phyloP scores from a whole-genome alignment of 1,284 basidiomycete species.

The Hymenochaete sp. region DNA sequence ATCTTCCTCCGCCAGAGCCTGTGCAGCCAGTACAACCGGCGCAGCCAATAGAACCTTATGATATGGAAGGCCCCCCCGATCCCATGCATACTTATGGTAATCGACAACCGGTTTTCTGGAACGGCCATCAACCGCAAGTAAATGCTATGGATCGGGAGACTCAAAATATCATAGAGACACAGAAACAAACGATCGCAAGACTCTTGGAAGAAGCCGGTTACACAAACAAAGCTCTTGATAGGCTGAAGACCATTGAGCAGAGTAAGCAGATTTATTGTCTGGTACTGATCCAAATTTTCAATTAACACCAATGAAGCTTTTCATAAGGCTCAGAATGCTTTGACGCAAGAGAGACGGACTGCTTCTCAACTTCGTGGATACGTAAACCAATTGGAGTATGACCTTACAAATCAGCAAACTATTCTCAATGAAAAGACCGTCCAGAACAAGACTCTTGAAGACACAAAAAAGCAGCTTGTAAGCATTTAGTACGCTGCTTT shows the following conservation, averaged over 20 bases:
- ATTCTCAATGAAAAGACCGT: slow-evolving; percentile 12
- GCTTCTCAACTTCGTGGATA: slow-evolving; percentile 12
- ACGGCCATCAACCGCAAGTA: neutral
- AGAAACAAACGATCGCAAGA: slow-evolving; percentile 16
- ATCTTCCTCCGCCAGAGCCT: neutral
- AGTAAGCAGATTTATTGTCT: slow-evolving; percentile 1
- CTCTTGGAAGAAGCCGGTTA: slow-evolving; percentile 14
- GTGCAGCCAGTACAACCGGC: slow-evolving; percentile 1
- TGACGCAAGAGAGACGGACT: slow-evolving; percentile 13
- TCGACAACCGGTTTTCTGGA: neutral
- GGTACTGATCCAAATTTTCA: neutral
- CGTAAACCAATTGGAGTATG: slow-evolving; percentile 14
- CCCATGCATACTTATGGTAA: slow-evolving; percentile 1
- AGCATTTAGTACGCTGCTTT: neutral
- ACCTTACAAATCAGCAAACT: slow-evolving; percentile 9
- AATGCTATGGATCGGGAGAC: slow-evolving; percentile 6
- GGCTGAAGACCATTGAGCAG: slow-evolving; percentile 12
- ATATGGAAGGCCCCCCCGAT: slow-evolving; percentile 7
- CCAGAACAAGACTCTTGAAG: slow-evolving; percentile 13
- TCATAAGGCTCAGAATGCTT: slow-evolving; percentile 14
- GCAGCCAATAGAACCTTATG: slow-evolving; percentile 5
- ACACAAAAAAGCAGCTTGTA: slow-evolving; percentile 11
- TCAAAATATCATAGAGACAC: slow-evolving; percentile 10
- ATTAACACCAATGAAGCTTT: slow-evolving; percentile 9
- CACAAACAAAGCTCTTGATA: slow-evolving; percentile 15